phyloP scores from a whole-genome alignment of 129 eudicot species.

The Smallanthus sonchifolius region DNA sequence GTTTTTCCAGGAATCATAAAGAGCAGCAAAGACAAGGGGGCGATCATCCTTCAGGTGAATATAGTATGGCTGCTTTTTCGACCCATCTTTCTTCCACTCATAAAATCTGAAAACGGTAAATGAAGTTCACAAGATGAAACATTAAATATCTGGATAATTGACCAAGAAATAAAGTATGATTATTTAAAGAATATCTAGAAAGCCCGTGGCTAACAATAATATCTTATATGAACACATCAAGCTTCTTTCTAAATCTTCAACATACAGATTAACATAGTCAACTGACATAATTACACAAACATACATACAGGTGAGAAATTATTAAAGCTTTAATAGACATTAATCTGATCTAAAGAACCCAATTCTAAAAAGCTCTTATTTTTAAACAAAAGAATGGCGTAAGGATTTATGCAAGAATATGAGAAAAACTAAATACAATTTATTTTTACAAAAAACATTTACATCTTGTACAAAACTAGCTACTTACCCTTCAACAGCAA shows the following conservation, averaged over 20 bases:
- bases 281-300: slow-evolving; percentile 3
- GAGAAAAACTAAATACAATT: not conserved
- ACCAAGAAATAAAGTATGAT: not conserved
- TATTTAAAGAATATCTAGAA: not conserved
- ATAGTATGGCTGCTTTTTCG: slow-evolving; percentile 90
- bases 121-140: not conserved
- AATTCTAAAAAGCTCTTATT: slow-evolving; percentile 2
- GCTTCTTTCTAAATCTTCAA: not conserved
- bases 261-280: not conserved
- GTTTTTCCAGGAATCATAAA: slow-evolving; percentile 91
- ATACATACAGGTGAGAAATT: not conserved
- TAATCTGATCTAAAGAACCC: not conserved
- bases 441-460: not conserved
- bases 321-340: not conserved
- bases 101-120: slow-evolving; percentile 58
- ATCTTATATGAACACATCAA: not conserved
- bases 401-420: not conserved
- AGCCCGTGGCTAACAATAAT: slow-evolving; percentile 15
- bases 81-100: slow-evolving; percentile 96
- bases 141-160: not conserved
- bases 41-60: slow-evolving; percentile 79
- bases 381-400: not conserved
- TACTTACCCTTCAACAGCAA: slow-evolving; percentile 87
- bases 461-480: not conserved
- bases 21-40: slow-evolving; percentile 93